Conservation (phyloP, 1,284 basidiomycete genomes). For the Austropuccinia psidii region DNA sequence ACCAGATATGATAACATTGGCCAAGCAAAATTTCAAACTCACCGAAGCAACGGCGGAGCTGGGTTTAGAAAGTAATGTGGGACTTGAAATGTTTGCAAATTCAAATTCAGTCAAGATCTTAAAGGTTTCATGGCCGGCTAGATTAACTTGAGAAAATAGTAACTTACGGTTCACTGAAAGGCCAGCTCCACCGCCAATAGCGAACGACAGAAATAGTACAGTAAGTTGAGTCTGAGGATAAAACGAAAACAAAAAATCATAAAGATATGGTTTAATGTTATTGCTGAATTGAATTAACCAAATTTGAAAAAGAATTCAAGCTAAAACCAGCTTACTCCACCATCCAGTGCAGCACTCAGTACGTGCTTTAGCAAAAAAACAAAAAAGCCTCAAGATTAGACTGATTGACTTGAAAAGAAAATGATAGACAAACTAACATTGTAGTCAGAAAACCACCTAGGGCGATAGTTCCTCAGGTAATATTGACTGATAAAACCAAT, state of each 20-base stretch:
- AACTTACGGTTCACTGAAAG: conserved; percentile 27
- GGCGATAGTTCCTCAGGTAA: conserved; percentile 28
- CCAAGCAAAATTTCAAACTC: background rate
- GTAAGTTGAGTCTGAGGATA: conserved; percentile 32
- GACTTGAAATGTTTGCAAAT: background rate
- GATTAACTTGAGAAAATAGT: background rate
- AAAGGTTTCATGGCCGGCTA: background rate
- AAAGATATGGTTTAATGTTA: background rate
- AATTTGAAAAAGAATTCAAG: background rate
- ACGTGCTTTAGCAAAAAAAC: conserved; percentile 19
- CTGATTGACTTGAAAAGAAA: background rate
- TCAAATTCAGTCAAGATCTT: background rate
- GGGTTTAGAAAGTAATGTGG: conserved; percentile 34
- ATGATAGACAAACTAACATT: background rate
- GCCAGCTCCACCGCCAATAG: conserved; percentile 11
- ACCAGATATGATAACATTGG: background rate
- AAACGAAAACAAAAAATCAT: background rate
- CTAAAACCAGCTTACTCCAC: conserved; percentile 21
- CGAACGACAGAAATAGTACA: conserved; percentile 31
- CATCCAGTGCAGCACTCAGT: conserved; percentile 36
- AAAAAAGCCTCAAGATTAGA: background rate
- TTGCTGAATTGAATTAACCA: background rate
- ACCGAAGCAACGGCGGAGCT: conserved; percentile 30
- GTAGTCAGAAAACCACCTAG: conserved; percentile 22
- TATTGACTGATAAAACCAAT: conserved; percentile 37